Conservation (phyloP, 2,329 filamentous ascomycete genomes). For the Fusarium sacchari region DNA sequence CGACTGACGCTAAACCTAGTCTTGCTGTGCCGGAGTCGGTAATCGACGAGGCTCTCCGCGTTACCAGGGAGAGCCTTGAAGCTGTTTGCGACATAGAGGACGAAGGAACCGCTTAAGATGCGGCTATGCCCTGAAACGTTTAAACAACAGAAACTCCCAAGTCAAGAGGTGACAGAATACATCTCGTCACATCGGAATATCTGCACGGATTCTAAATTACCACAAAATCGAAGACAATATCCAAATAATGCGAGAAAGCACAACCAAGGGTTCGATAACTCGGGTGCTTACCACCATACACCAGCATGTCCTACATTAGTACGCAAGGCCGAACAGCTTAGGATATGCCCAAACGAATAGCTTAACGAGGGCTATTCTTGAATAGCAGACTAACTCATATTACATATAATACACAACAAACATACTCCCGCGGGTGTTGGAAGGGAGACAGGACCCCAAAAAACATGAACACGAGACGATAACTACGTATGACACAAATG, state of each 20-base stretch:
- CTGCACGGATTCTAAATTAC: background rate
- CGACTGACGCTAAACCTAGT: conserved; percentile 44
- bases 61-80: conserved; percentile 68
- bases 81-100: conserved; percentile 55
- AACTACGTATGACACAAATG: conserved; percentile 19
- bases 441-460: conserved; percentile 25
- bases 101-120: conserved; percentile 17
- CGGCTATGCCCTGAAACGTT: background rate
- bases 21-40: conserved; percentile 68
- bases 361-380: background rate
- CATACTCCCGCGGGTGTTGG: background rate
- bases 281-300: background rate
- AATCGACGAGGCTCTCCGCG: conserved; percentile 70
- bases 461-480: conserved; percentile 33
- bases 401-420: conserved; percentile 14
- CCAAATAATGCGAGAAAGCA: background rate
- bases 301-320: background rate
- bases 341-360: background rate
- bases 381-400: background rate
- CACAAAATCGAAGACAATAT: background rate
- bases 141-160: background rate
- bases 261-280: background rate
- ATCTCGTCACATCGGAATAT: background rate
- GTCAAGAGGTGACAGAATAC: background rate
- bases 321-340: background rate